A percentile compares a stretch with the other conserved stretches of the same genome.
Evolutionary conservation across 2,329 filamentous ascomycete genomes (phyloP).

Genomic region (Chaetomium globosum): DNA sequence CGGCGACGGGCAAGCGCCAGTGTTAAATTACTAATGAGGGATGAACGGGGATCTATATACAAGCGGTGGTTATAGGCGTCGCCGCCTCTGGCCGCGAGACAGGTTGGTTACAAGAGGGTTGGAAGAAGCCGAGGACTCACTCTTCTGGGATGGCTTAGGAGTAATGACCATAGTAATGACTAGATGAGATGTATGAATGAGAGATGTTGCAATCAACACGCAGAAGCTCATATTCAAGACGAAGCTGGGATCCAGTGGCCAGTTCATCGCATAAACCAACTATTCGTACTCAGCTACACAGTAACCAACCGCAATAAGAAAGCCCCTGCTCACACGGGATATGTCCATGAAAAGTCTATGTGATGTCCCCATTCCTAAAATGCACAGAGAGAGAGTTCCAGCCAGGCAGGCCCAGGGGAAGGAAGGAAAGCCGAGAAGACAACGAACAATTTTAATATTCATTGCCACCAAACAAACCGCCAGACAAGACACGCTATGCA

Average conservation of each 20-base stretch:
- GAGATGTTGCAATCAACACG: not conserved
- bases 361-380: not conserved
- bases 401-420: not conserved
- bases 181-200: slow-evolving; percentile 25
- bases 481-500: slow-evolving; percentile 12
- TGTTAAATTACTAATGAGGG: no score
- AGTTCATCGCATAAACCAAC: not conserved
- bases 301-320: not conserved
- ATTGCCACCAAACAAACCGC: not conserved
- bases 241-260: not conserved
- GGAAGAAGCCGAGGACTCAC: not conserved
- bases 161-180: slow-evolving; percentile 22
- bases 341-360: not conserved
- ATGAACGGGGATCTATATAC: no score
- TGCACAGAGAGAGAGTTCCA: not conserved
- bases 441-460: not conserved
- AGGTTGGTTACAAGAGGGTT: not conserved
- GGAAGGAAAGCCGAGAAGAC: not conserved
- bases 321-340: not conserved
- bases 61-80: no score
- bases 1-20: no score
- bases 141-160: not conserved
- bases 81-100: no score
- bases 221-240: no score
- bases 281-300: no score